Conservation (phyloP, 1,284 basidiomycete genomes). For the Rhizopogon parksii region DNA sequence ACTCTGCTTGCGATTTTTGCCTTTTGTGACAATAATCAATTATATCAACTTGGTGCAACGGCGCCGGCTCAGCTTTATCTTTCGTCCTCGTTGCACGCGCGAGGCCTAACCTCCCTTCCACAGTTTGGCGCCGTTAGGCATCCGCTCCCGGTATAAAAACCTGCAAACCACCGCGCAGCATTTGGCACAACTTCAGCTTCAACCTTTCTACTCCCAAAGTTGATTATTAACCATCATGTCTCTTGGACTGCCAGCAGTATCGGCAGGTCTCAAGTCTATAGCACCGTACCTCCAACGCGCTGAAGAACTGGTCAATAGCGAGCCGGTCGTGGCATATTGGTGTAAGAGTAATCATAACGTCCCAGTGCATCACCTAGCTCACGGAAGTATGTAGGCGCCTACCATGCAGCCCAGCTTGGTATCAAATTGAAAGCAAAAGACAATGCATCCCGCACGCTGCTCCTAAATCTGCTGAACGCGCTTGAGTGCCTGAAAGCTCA, state of each 20-base stretch:
- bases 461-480: conserved; percentile 68
- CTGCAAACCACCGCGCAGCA: neutral
- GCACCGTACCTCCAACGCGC: conserved; percentile 85
- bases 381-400: conserved; percentile 53
- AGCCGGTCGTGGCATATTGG: conserved; percentile 92
- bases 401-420: conserved; percentile 86
- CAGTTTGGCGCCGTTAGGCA: no score
- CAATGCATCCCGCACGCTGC: conserved; percentile 57
- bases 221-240: conserved; percentile 17
- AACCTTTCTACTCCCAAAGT: conserved; percentile 7
- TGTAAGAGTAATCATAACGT: conserved; percentile 46
- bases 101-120: conserved; percentile 4
- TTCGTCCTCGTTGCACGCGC: conserved; percentile 16
- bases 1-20: neutral
- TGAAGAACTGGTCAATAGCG: conserved; percentile 73
- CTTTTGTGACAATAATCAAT: no score
- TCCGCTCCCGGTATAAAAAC: conserved; percentile 1
- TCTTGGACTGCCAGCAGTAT: conserved; percentile 50
- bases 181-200: neutral
- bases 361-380: neutral
- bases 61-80: neutral
- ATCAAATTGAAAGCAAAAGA: conserved; percentile 64
- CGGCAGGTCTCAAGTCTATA: conserved; percentile 55
- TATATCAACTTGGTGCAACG: neutral
- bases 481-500: conserved; percentile 80